These are phyloP conservation scores for Phycomyces blakesleeanus DNA, from an alignment of 192 early-diverging fungal genomes.

Conservation along the genomic window DNA sequence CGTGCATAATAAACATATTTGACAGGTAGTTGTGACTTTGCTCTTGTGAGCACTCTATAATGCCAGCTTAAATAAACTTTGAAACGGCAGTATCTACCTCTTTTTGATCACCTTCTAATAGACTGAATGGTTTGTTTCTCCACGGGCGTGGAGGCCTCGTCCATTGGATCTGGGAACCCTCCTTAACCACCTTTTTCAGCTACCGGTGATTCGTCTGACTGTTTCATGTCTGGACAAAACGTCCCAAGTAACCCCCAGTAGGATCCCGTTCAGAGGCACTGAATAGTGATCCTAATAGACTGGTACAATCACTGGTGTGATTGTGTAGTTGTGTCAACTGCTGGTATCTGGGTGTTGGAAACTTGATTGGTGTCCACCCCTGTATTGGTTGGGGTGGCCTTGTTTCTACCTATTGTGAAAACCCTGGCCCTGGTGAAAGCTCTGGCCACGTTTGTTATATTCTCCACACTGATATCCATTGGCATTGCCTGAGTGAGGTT, in stretches of 20 bases:
- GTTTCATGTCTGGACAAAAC: not conserved
- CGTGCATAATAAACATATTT: conserved; percentile 10
- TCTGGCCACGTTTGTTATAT: not conserved
- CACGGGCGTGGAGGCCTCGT: not conserved
- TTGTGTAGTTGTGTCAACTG: not conserved
- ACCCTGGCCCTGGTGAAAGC: not conserved
- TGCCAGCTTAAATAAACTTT: conserved; percentile 5
- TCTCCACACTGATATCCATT: not conserved
- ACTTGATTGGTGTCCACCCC: not conserved
- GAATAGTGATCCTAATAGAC: not conserved
- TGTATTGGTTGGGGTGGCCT: not conserved
- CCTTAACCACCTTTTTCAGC: not conserved
- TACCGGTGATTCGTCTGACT: not conserved
- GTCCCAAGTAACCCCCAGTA: not conserved
- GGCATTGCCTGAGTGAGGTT: not conserved
- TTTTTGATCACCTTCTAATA: not conserved
- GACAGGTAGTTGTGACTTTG: conserved; percentile 11
- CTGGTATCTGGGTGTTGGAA: not conserved
- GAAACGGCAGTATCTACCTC: conserved; percentile 4
- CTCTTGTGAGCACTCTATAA: conserved; percentile 1
- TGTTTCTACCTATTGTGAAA: not conserved
- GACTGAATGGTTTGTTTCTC: not conserved
- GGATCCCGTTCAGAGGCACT: conserved; percentile 3
- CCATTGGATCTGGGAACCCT: not conserved
- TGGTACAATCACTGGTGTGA: not conserved